Conservation (phyloP, 2,329 filamentous ascomycete species). For the Magnaporthiopsis rhizophila region DNA sequence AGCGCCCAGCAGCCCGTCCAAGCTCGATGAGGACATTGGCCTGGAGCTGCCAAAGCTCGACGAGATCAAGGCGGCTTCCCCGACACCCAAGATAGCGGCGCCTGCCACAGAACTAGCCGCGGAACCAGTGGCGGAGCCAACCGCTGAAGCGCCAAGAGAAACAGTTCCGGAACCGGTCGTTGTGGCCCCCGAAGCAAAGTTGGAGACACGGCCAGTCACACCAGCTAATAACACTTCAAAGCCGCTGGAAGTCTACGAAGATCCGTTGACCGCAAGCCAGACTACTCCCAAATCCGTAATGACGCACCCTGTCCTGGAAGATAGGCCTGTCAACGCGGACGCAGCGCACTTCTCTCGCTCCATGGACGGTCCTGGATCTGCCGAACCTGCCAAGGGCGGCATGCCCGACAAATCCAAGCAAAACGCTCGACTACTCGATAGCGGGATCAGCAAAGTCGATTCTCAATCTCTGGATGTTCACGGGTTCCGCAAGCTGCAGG, state of each 20-base stretch:
- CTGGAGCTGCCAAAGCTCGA: slow-evolving; percentile 40
- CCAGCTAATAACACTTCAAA: slow-evolving; percentile 23
- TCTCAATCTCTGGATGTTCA: slow-evolving; percentile 68
- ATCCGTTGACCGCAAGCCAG: slow-evolving; percentile 47
- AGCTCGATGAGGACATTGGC: slow-evolving; percentile 44
- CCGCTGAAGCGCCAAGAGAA: slow-evolving; percentile 9
- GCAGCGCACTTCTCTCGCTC: slow-evolving; percentile 24
- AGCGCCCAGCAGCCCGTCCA: slow-evolving; percentile 33
- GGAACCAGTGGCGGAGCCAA: not conserved
- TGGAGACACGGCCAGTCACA: slow-evolving; percentile 6
- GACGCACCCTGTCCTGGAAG: slow-evolving; percentile 47
- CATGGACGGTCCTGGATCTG: slow-evolving; percentile 10
- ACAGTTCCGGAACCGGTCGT: not conserved
- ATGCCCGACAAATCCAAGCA: slow-evolving; percentile 46
- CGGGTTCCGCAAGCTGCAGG: slow-evolving; percentile 71
- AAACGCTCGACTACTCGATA: slow-evolving; percentile 57
- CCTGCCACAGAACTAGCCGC: slow-evolving; percentile 4
- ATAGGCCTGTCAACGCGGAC: slow-evolving; percentile 53
- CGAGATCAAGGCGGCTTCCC: slow-evolving; percentile 14
- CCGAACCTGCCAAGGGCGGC: slow-evolving; percentile 5
- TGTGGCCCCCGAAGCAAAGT: slow-evolving; percentile 6
- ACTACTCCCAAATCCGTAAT: slow-evolving; percentile 36
- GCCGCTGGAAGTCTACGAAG: slow-evolving; percentile 52
- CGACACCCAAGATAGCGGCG: slow-evolving; percentile 8
- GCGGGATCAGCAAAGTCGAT: slow-evolving; percentile 66